Evolutionary conservation across 495 filamentous ascomycete genomes (phyloP).

Genomic region (Tuber calosporum): DNA sequence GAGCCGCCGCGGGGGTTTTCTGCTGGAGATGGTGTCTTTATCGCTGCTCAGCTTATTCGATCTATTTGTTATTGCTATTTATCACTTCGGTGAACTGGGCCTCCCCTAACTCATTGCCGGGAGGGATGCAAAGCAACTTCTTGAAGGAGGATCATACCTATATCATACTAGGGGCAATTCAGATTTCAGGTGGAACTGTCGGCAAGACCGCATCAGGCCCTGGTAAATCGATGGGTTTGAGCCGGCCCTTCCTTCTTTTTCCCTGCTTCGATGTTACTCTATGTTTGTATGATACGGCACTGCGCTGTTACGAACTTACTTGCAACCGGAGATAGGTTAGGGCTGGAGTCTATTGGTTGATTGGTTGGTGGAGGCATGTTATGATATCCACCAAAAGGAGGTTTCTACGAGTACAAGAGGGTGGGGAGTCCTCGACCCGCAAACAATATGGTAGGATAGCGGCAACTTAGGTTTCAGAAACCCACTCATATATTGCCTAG

Average conservation of each 20-base stretch:
- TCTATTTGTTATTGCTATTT: not conserved
- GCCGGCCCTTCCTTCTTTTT: not conserved
- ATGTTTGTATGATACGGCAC: not conserved
- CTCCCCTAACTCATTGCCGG: not conserved
- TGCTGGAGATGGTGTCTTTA: not conserved
- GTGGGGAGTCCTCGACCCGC: not conserved
- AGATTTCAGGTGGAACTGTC: not conserved
- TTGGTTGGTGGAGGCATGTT: not conserved
- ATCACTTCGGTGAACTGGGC: not conserved
- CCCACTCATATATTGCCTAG: not conserved
- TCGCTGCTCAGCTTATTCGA: not conserved
- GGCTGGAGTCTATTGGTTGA: not conserved
- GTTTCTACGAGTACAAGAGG: not conserved
- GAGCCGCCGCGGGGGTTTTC: not conserved
- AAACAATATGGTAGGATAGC: not conserved
- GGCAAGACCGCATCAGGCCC: not conserved
- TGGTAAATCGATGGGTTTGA: not conserved
- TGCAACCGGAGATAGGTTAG: not conserved
- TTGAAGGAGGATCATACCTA: no score
- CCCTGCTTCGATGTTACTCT: not conserved
- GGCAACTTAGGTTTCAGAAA: not conserved
- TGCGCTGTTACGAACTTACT: not conserved
- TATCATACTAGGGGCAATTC: not conserved
- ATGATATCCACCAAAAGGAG: not conserved
- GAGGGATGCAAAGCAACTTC: not conserved